Evolutionary conservation across 441 rosid species (phyloP), one percentile per base, ranked within the genome.

Genomic region (Arabidopsis hybrid): DNA sequence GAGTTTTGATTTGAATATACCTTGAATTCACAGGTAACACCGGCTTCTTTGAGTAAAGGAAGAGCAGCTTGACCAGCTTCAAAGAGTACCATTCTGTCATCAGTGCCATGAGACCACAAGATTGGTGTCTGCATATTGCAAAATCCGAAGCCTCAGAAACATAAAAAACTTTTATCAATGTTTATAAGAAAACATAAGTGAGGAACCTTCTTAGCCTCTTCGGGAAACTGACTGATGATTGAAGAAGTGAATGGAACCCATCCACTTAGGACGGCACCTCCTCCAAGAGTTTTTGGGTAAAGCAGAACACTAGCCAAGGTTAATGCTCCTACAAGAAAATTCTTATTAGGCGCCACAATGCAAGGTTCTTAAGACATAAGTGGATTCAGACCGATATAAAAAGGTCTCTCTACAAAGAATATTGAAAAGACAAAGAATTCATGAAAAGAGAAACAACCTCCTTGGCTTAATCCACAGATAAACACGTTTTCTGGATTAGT

Each of bases 391-490:
- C 35, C 8, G 4, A 17, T 65, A 32, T n/a, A 18, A 17, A 10
- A 49, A 52, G 18, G 58, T 8, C 12, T 35, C 46, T 50, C 14
- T 14, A 29, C 7, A 21, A 29, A 40, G 7, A 29, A 8, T 3
- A 61, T 10, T 8, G 12, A 26, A 39, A 11, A 0, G 4, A 17
- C 17, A 50, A 16, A 3, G 52, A 45, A 16, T n/a, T 5, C 40
- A 45, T 8, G 36, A 7, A n/a, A 53, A 55, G 67, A 72, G 72
- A 66, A 69, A 53, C 0, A 55, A 88, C 95, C 96, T 87, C 93
- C 95, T 89, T 92, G 97, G 85, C 96, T 90, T 75, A 92, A 82
- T 58, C 97, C 96, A 74, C 96, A 90, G 9, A 90, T 82, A 61
- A 84, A 89, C 17, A 89, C 82, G 65, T 90, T 90, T 46, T 79